Evolutionary conservation across 768 basidiomycete species (phyloP).

Genomic region (Lactarius pseudohatsudake): DNA sequence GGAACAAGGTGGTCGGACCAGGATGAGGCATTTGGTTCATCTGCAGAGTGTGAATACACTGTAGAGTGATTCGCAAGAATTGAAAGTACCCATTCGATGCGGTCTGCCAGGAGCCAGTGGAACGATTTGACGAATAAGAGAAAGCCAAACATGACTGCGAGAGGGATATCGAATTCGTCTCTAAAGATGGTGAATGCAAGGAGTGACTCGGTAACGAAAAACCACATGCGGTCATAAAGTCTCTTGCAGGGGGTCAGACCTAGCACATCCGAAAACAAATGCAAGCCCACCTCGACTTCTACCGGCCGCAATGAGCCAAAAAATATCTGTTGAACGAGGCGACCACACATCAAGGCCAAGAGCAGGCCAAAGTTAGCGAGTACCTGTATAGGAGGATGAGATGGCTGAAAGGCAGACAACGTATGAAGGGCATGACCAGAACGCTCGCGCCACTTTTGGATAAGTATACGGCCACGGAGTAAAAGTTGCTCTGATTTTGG

Average conservation of each 20-base stretch:
- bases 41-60: constrained; percentile 42
- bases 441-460: constrained; percentile 91
- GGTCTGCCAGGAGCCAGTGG: constrained; percentile 94
- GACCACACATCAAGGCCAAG: constrained; percentile 70
- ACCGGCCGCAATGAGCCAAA: constrained; percentile 85
- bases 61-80: background rate
- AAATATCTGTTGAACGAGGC: constrained; percentile 81
- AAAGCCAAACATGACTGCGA: constrained; percentile 92
- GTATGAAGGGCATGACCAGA: constrained; percentile 54
- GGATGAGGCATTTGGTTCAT: constrained; percentile 97
- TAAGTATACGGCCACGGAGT: constrained; percentile 89
- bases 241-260: constrained; percentile 55
- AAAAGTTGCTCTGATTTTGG: constrained; percentile 86
- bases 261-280: background rate
- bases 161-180: constrained; percentile 90
- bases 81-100: constrained; percentile 89
- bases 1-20: constrained; percentile 79
- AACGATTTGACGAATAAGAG: constrained; percentile 95
- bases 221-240: constrained; percentile 94
- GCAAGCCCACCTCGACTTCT: constrained; percentile 78
- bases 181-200: constrained; percentile 97
- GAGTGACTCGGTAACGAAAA: constrained; percentile 95
- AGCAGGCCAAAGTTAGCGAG: constrained; percentile 89
- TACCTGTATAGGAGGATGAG: constrained; percentile 49
- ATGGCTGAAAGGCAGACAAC: background rate